Conservation (phyloP, 768 basidiomycete species). For the Chalciporus pseudorubinellus region DNA sequence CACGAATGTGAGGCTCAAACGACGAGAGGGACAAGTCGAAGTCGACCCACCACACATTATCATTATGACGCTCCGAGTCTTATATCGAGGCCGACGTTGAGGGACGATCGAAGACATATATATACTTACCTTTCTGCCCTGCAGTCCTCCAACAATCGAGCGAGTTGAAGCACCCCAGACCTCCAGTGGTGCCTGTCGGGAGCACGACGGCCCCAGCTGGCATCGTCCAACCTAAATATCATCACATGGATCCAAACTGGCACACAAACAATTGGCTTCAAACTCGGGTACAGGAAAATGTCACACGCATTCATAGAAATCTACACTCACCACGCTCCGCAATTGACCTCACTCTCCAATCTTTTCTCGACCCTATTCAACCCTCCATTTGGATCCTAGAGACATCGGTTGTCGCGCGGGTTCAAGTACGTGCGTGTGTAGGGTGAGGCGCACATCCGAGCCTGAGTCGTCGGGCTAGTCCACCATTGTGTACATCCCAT, state of each 20-base stretch:
- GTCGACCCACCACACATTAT: constrained; percentile 42
- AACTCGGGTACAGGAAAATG: too few relatives aligned
- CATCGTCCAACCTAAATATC: too few relatives aligned
- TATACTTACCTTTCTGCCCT: constrained; percentile 25
- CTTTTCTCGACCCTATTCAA: background rate
- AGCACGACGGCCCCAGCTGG: background rate
- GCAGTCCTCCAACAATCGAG: constrained; percentile 24
- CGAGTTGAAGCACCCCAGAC: constrained; percentile 38
- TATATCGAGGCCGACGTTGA: constrained; percentile 11
- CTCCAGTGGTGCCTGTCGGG: constrained; percentile 45
- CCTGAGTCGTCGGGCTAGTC: background rate
- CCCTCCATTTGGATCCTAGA: background rate
- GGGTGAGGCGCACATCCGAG: background rate
- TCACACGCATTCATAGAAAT: too few relatives aligned
- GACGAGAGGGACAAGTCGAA: constrained; percentile 40
- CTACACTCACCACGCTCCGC: too few relatives aligned
- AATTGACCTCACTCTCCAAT: background rate
- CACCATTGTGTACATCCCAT: background rate
- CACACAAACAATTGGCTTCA: too few relatives aligned
- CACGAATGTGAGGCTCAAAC: constrained; percentile 37
- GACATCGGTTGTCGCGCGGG: background rate
- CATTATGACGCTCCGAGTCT: constrained; percentile 27
- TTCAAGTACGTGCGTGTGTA: background rate
- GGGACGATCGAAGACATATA: constrained; percentile 37
- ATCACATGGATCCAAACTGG: too few relatives aligned